phyloP scores from a whole-genome alignment of 768 basidiomycete genomes.

The Sarcodon sp. region DNA sequence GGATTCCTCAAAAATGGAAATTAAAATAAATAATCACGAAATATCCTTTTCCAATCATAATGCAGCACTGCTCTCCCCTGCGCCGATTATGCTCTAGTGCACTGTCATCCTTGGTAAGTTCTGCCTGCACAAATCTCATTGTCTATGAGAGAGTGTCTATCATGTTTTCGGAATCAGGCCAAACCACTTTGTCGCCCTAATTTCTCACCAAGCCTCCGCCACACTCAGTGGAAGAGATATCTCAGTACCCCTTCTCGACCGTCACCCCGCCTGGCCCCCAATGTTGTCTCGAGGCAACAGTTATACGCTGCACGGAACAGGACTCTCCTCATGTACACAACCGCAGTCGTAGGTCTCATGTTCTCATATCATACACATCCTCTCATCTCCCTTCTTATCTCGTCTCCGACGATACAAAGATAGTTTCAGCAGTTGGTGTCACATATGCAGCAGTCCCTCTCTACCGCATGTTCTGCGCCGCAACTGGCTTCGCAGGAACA shows the following conservation, averaged over 20 bases:
- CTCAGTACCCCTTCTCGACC: conserved; percentile 4
- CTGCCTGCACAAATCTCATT: no score
- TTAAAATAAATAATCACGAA: no score
- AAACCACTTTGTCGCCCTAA: no score
- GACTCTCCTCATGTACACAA: conserved; percentile 71
- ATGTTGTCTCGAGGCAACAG: conserved; percentile 20
- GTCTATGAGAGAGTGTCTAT: no score
- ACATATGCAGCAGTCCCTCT: conserved; percentile 97
- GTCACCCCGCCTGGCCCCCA: conserved; percentile 9
- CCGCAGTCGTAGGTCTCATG: conserved; percentile 53
- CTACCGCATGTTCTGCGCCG: conserved; percentile 96
- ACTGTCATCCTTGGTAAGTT: no score
- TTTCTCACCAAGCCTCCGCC: no score
- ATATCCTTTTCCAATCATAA: no score
- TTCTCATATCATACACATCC: not conserved
- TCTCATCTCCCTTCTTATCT: not conserved
- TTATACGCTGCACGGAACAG: conserved; percentile 52
- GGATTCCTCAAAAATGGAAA: no score
- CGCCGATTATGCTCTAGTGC: no score
- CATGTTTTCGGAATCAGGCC: no score
- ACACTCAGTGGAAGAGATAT: conserved; percentile 1
- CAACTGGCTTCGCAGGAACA: conserved; percentile 93
- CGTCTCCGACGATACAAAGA: conserved; percentile 26
- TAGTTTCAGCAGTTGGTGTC: conserved; percentile 65
- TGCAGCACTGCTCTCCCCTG: no score